A percentile compares a stretch with the other conserved stretches of the same genome.
phyloP scores from a whole-genome alignment of 225 moss, liverwort and hornwort species.

The Polytrichum commune region DNA sequence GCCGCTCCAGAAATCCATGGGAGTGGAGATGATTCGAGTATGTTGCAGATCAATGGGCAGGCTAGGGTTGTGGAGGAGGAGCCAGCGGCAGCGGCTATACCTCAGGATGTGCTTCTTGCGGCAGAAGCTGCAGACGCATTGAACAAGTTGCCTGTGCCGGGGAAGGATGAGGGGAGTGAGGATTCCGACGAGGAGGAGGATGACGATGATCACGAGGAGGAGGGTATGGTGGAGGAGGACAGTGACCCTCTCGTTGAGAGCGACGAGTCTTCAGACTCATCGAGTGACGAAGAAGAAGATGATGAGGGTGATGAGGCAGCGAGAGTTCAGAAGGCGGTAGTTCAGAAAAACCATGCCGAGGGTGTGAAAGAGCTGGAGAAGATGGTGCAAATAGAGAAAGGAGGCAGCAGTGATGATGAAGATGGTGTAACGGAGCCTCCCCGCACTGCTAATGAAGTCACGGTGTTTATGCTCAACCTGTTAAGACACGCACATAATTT shows the following conservation, averaged over 20 bases:
- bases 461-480: slow-evolving; percentile 20
- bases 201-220: slow-evolving; percentile 22
- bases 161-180: slow-evolving; percentile 12
- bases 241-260: slow-evolving; percentile 49
- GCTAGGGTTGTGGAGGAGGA: not conserved
- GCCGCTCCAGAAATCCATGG: not conserved
- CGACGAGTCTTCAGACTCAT: slow-evolving; percentile 34
- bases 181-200: slow-evolving; percentile 17
- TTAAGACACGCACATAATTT: no score
- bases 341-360: slow-evolving; percentile 18
- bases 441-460: slow-evolving; percentile 62
- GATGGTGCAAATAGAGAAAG: slow-evolving; percentile 46
- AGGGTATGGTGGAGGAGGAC: slow-evolving; percentile 47
- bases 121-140: slow-evolving; percentile 31
- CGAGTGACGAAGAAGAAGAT: slow-evolving; percentile 45
- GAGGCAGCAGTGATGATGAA: slow-evolving; percentile 52
- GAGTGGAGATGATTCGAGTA: not conserved
- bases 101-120: slow-evolving; percentile 50
- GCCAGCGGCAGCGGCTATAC: slow-evolving; percentile 2
- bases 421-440: slow-evolving; percentile 46
- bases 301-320: slow-evolving; percentile 14
- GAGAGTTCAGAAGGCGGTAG: slow-evolving; percentile 23
- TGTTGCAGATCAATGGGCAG: slow-evolving; percentile 20
- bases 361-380: slow-evolving; percentile 33
- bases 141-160: slow-evolving; percentile 6